phyloP scores from a whole-genome alignment of 2,329 filamentous ascomycete genomes.

The Xylariaceae sp. region DNA sequence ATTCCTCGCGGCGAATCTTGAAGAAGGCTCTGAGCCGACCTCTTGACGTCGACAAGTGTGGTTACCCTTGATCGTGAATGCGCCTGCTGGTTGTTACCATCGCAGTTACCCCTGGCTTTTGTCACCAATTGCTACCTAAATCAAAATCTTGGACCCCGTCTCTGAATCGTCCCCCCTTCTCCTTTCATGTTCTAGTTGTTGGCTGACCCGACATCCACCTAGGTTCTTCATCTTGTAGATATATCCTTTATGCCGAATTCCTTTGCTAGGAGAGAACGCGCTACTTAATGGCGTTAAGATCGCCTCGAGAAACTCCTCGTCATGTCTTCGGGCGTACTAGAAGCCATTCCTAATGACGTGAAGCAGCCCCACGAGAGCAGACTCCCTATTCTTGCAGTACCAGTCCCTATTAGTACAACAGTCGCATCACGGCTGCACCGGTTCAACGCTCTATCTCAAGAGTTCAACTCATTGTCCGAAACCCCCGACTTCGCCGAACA shows the following conservation, averaged over 20 bases:
- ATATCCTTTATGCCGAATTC: slow-evolving; percentile 9
- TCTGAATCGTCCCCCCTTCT: neutral
- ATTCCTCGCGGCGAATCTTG: slow-evolving; percentile 25
- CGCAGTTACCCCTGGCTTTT: slow-evolving; percentile 6
- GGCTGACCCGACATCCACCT: neutral
- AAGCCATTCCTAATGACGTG: slow-evolving; percentile 10
- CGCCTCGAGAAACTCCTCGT: neutral
- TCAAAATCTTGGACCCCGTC: neutral
- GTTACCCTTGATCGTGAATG: slow-evolving; percentile 21
- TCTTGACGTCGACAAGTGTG: slow-evolving; percentile 17
- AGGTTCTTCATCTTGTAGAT: neutral
- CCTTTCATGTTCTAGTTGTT: neutral
- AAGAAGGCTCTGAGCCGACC: slow-evolving; percentile 25
- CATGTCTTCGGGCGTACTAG: slow-evolving; percentile 9
- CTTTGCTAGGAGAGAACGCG: neutral
- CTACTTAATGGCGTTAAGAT: neutral
- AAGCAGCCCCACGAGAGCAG: neutral
- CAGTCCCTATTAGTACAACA: slow-evolving; percentile 30
- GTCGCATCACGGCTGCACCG: slow-evolving; percentile 33
- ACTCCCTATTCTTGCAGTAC: neutral
- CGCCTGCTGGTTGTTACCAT: slow-evolving; percentile 7
- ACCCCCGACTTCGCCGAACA: slow-evolving; percentile 18
- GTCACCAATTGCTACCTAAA: neutral
- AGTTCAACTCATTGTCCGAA: slow-evolving; percentile 16
- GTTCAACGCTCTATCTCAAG: slow-evolving; percentile 29